These are phyloP conservation scores for Entoloma clypeatum DNA, from an alignment of 1,284 basidiomycete genomes.

Conservation along the genomic window DNA sequence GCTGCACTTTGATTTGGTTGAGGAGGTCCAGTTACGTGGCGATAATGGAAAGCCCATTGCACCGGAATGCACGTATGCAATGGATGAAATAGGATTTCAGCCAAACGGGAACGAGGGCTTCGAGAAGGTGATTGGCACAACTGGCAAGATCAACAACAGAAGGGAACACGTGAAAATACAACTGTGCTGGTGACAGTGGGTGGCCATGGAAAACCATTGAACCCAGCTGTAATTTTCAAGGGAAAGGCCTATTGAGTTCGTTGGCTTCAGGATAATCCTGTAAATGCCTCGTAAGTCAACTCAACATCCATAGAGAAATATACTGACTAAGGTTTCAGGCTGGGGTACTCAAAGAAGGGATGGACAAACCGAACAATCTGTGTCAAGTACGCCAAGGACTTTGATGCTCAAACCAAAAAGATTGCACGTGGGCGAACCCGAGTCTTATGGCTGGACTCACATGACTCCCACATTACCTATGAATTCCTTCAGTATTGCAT, in stretches of 20 bases:
- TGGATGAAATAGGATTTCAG: not conserved
- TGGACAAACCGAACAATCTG: constrained; percentile 13
- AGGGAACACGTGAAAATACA: constrained; percentile 20
- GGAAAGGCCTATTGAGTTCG: constrained; percentile 28
- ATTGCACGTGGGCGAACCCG: constrained; percentile 26
- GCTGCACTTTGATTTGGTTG: not conserved
- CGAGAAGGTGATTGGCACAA: constrained; percentile 16
- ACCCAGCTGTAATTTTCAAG: constrained; percentile 36
- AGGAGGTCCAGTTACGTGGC: not conserved
- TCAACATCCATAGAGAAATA: not conserved
- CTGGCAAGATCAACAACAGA: constrained; percentile 19
- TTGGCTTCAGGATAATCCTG: constrained; percentile 36
- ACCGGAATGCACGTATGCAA: not conserved
- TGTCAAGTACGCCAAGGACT: constrained; percentile 7
- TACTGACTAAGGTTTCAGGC: constrained; percentile 3
- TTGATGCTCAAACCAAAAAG: constrained; percentile 21
- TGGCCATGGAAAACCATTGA: constrained; percentile 20
- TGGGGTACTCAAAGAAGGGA: constrained; percentile 12
- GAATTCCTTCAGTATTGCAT: constrained; percentile 33
- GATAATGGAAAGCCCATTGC: not conserved
- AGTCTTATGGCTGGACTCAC: constrained; percentile 40
- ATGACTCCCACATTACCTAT: constrained; percentile 38
- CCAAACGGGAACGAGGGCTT: constrained; percentile 16
- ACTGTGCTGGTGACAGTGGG: constrained; percentile 21
- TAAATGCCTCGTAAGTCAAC: constrained; percentile 32